These are phyloP conservation scores for Colletotrichum tabaci DNA, from an alignment of 2,329 filamentous ascomycete genomes.

Conservation along the genomic window DNA sequence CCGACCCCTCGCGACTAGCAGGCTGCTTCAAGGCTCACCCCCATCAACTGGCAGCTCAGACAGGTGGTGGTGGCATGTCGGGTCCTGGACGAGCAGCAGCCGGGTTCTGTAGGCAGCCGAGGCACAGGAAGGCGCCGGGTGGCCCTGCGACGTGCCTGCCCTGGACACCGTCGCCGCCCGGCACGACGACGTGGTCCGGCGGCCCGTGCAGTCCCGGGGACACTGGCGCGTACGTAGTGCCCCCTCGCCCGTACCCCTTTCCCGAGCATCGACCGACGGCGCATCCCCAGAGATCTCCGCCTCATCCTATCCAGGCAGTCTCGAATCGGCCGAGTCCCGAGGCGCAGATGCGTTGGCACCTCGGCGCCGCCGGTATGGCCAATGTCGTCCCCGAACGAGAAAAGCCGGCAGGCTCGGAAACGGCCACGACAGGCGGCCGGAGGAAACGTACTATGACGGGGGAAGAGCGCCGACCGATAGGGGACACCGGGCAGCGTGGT, in stretches of 20 bases:
- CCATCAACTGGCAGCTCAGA: not conserved
- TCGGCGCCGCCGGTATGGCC: not conserved
- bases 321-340: too few relatives aligned
- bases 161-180: not conserved
- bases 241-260: not conserved
- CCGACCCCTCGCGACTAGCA: too few relatives aligned
- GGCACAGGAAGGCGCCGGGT: not conserved
- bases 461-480: conserved; percentile 50
- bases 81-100: not conserved
- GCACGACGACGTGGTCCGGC: not conserved
- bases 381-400: not conserved
- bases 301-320: too few relatives aligned
- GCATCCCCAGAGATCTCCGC: too few relatives aligned
- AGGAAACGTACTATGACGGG: conserved; percentile 43
- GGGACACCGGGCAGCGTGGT: conserved; percentile 52
- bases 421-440: not conserved
- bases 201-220: not conserved
- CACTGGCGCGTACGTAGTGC: not conserved
- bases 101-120: not conserved
- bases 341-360: not conserved
- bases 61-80: too few relatives aligned
- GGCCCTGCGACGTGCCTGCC: too few relatives aligned
- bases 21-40: not conserved
- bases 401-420: not conserved
- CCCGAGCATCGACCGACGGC: too few relatives aligned